Conservation (phyloP, 257 asterid genomes). For the Dorcoceras hygrometricum region DNA sequence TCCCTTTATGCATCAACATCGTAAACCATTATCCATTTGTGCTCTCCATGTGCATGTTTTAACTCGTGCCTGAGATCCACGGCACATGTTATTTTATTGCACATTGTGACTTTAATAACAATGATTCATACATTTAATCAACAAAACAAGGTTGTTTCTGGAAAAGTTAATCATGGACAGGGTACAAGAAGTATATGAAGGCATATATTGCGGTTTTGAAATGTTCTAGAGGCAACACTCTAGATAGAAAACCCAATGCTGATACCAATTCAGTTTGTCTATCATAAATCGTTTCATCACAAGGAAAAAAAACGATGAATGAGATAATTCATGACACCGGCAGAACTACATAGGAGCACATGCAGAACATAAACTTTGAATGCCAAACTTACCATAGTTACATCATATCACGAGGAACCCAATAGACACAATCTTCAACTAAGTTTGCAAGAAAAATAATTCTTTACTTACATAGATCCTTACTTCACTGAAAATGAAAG, state of each 20-base stretch:
- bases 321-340: background rate
- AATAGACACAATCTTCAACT: background rate
- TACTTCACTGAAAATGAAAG: background rate
- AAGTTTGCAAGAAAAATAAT: background rate
- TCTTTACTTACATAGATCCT: too few relatives aligned
- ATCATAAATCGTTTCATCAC: background rate
- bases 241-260: background rate
- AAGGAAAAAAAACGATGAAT: too few relatives aligned
- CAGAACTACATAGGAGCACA: background rate
- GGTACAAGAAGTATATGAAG: background rate
- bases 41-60: background rate
- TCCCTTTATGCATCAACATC: background rate
- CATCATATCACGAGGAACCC: background rate
- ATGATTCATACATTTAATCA: background rate
- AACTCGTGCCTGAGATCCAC: background rate
- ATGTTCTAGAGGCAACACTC: background rate
- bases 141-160: background rate
- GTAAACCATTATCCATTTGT: background rate
- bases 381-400: background rate
- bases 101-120: background rate
- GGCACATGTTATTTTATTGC: background rate
- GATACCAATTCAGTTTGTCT: background rate
- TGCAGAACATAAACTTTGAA: too few relatives aligned
- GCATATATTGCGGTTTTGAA: background rate
- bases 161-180: background rate